Evolutionary conservation across 176 grass and related monocot species (phyloP).

Genomic region (Juncus inflexus): DNA sequence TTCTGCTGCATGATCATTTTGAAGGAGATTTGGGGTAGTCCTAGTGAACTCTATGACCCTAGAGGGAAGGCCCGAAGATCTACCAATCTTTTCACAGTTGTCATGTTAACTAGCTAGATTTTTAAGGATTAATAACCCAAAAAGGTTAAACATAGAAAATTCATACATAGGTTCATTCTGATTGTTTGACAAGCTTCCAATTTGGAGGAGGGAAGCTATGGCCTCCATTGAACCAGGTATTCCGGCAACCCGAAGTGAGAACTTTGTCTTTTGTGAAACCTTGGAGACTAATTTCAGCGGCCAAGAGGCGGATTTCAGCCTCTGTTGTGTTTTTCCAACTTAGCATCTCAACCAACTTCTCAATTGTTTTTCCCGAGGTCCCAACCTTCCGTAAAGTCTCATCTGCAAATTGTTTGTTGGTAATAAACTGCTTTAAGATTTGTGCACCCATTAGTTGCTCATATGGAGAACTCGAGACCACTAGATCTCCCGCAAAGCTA

Average conservation of each 20-base stretch:
- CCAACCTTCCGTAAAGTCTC: constrained; percentile 36
- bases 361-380: constrained; percentile 22
- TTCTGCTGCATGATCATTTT: background rate
- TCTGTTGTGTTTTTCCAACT: constrained; percentile 37
- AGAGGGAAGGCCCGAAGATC: constrained; percentile 28
- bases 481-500: constrained; percentile 35
- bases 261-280: constrained; percentile 25
- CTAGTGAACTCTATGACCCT: constrained; percentile 40
- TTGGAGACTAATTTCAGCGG: constrained; percentile 34
- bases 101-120: constrained; percentile 32
- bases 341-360: constrained; percentile 41
- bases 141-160: constrained; percentile 24
- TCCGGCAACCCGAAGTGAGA: constrained; percentile 31
- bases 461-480: constrained; percentile 20
- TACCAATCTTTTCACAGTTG: constrained; percentile 41
- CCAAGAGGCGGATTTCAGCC: constrained; percentile 19
- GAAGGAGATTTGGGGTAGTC: background rate
- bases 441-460: constrained; percentile 35
- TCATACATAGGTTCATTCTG: constrained; percentile 2
- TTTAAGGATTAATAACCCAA: constrained; percentile 35
- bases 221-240: constrained; percentile 38
- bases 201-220: constrained; percentile 32
- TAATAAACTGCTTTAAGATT: constrained; percentile 31
- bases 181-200: background rate
- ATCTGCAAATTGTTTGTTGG: constrained; percentile 3